phyloP scores from a whole-genome alignment of 139 green algal species.

The Pseudopediastrum boryanum region DNA sequence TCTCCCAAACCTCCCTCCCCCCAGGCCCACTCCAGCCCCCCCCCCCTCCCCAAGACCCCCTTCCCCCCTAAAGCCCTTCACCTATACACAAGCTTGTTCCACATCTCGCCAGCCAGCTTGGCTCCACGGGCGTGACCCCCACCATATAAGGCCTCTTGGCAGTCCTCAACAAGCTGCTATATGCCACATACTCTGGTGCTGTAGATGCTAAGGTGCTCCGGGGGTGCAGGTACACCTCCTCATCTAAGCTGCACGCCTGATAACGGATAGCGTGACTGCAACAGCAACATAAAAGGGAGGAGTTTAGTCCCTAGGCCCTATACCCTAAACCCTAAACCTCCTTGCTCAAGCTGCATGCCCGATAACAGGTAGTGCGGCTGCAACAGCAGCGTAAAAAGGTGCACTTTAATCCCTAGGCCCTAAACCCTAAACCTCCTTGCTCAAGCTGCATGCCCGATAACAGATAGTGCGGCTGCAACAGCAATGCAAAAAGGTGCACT shows the following conservation, averaged over 20 bases:
- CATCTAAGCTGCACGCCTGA: constrained; percentile 39
- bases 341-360: no score
- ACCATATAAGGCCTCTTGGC: constrained; percentile 89
- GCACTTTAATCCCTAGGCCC: no score
- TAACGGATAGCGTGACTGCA: no score
- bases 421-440: constrained; percentile 85
- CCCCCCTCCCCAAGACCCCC: background rate
- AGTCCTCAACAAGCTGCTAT: constrained; percentile 78
- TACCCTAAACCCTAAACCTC: no score
- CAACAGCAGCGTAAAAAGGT: no score
- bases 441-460: constrained; percentile 14
- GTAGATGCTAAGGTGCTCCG: constrained; percentile 65
- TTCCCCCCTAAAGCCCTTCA: no score
- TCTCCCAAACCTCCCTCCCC: background rate
- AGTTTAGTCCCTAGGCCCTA: no score
- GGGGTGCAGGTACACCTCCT: constrained; percentile 91
- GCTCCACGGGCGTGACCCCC: constrained; percentile 72
- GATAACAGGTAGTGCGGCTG: no score
- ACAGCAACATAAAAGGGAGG: no score
- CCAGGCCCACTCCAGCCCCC: background rate
- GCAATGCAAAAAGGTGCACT: no score
- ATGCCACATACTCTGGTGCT: constrained; percentile 82
- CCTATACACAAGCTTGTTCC: constrained; percentile 42
- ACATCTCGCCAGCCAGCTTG: constrained; percentile 54
- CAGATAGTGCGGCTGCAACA: no score